phyloP scores from a whole-genome alignment of 2,329 filamentous ascomycete species.

The Diaporthe sp. region DNA sequence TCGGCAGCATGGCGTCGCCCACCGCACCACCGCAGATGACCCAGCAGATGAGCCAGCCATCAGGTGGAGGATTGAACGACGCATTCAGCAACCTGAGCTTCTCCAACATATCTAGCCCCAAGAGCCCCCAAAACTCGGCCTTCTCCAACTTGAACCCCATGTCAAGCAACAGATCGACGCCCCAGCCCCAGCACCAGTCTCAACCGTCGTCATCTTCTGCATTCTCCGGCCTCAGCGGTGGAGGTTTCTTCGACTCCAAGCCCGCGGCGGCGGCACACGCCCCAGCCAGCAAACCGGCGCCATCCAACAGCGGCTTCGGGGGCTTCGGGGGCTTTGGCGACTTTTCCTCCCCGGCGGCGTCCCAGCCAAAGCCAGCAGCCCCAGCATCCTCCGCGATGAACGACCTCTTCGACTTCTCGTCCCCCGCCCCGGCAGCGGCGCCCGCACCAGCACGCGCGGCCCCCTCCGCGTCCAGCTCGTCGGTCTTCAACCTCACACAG shows the following conservation, averaged over 20 bases:
- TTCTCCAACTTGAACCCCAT: constrained; percentile 39
- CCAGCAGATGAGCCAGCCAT: constrained; percentile 57
- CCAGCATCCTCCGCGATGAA: constrained; percentile 71
- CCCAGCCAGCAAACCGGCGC: constrained; percentile 37
- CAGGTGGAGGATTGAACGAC: constrained; percentile 77
- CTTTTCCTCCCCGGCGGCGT: constrained; percentile 60
- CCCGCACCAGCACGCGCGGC: constrained; percentile 54
- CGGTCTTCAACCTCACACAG: constrained; percentile 84
- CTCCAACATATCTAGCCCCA: constrained; percentile 52
- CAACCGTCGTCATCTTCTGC: constrained; percentile 45
- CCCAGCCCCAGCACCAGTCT: constrained; percentile 43
- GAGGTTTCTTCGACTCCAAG: constrained; percentile 84
- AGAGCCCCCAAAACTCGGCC: constrained; percentile 47
- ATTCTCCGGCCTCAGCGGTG: constrained; percentile 71
- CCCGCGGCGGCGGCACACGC: constrained; percentile 61
- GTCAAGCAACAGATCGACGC: constrained; percentile 42
- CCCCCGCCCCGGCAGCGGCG: constrained; percentile 53
- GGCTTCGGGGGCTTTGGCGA: constrained; percentile 76
- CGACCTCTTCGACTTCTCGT: constrained; percentile 83
- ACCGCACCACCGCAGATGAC: constrained; percentile 49
- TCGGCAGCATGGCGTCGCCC: constrained; percentile 75
- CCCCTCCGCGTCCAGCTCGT: constrained; percentile 52
- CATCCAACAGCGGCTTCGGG: constrained; percentile 62
- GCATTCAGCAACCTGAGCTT: constrained; percentile 73
- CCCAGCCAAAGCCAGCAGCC: constrained; percentile 48